phyloP scores from a whole-genome alignment of 164 flowering plant species.

The Malania oleifera region DNA sequence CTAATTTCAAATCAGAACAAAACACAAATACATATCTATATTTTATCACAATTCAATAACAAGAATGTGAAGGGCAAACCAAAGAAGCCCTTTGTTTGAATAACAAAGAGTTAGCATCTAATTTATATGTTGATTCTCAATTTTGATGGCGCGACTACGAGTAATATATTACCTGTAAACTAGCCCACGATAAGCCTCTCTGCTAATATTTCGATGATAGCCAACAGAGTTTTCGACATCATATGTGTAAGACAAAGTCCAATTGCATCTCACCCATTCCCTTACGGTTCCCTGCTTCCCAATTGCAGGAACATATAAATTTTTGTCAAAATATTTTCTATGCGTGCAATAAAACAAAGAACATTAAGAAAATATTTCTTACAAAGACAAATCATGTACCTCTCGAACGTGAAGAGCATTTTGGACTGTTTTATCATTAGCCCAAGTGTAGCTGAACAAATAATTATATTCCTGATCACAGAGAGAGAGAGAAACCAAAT shows the following conservation, averaged over 20 bases:
- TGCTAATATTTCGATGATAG: slow-evolving; percentile 17
- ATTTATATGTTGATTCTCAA: too few relatives aligned
- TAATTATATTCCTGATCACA: slow-evolving; percentile 18
- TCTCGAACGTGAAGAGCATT: slow-evolving; percentile 17
- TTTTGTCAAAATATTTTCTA: background rate
- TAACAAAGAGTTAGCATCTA: too few relatives aligned
- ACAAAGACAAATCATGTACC: slow-evolving; percentile 14
- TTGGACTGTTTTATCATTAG: slow-evolving; percentile 15
- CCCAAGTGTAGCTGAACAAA: slow-evolving; percentile 12
- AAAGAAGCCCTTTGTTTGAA: too few relatives aligned
- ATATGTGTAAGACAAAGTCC: slow-evolving; percentile 2
- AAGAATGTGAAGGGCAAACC: too few relatives aligned
- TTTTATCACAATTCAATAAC: too few relatives aligned
- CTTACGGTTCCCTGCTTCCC: slow-evolving; percentile 17
- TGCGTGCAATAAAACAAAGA: too few relatives aligned
- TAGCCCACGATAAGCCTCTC: slow-evolving; percentile 7
- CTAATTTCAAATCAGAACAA: too few relatives aligned
- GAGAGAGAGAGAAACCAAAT: too few relatives aligned
- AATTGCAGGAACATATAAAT: background rate
- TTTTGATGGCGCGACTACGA: too few relatives aligned
- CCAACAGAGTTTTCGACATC: slow-evolving; percentile 11
- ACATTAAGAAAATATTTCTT: too few relatives aligned
- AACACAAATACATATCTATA: too few relatives aligned
- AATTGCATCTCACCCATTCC: slow-evolving; percentile 21
- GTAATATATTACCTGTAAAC: slow-evolving; percentile 14